A percentile compares a stretch with the other conserved stretches of the same genome.
phyloP scores from a whole-genome alignment of 257 asterid species.

The Salvia miltiorrhiza region DNA sequence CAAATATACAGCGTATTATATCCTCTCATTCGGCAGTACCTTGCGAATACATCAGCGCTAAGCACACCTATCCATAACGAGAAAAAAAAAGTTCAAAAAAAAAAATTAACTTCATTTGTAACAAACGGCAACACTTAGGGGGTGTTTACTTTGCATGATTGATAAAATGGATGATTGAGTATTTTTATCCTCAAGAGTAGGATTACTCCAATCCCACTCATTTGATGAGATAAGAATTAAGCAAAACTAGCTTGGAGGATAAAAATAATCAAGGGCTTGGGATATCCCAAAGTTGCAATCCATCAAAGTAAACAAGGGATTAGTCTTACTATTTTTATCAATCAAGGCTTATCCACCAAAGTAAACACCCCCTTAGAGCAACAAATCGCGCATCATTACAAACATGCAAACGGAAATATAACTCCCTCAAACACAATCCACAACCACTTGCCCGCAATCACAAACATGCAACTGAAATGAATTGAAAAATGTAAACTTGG shows the following conservation, averaged over 20 bases:
- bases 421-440: not conserved
- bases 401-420: constrained; percentile 8
- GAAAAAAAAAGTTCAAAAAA: not conserved
- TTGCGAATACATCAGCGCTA: constrained; percentile 95
- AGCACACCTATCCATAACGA: constrained; percentile 60
- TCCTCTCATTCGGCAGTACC: constrained; percentile 85
- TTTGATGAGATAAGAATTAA: too few relatives aligned
- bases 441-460: not conserved
- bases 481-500: not conserved
- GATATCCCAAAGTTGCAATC: too few relatives aligned
- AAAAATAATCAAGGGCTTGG: too few relatives aligned
- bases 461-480: constrained; percentile 12
- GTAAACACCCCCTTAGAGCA: not conserved
- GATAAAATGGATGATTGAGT: too few relatives aligned
- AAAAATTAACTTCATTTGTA: not conserved
- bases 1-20: constrained; percentile 75
- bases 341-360: too few relatives aligned
- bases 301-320: too few relatives aligned
- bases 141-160: too few relatives aligned
- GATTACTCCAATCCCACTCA: too few relatives aligned
- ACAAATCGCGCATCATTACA: not conserved
- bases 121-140: constrained; percentile 6
- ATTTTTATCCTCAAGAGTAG: too few relatives aligned
- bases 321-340: too few relatives aligned
- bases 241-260: too few relatives aligned